Conservation (phyloP, 768 basidiomycete species). For the Auricularia heimuer region DNA sequence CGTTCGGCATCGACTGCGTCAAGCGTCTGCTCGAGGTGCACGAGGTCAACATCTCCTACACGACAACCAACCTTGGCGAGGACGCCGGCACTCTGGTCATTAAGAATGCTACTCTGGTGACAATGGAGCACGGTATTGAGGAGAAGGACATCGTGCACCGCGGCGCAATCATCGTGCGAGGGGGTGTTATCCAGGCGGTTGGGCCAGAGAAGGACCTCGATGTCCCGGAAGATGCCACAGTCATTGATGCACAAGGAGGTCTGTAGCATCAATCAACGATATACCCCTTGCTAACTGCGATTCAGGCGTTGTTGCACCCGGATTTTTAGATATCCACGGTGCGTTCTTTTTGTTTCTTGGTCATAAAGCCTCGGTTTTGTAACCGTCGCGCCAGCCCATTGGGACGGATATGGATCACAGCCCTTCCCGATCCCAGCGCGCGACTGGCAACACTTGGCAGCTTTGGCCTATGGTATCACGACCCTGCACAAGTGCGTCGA, state of each 20-base stretch:
- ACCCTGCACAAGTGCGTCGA: constrained; percentile 59
- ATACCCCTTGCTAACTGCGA: not conserved
- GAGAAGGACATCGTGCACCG: constrained; percentile 40
- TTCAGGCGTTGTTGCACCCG: constrained; percentile 55
- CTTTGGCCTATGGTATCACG: constrained; percentile 68
- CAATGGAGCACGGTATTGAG: constrained; percentile 49
- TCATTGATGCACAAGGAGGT: constrained; percentile 58
- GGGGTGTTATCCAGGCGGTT: constrained; percentile 48
- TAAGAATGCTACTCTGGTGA: constrained; percentile 58
- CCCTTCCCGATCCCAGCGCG: constrained; percentile 37
- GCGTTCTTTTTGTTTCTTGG: not conserved
- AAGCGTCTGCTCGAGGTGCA: constrained; percentile 46
- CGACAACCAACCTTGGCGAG: constrained; percentile 28
- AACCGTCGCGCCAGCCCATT: constrained; percentile 33
- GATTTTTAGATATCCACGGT: constrained; percentile 65
- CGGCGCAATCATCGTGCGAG: constrained; percentile 43
- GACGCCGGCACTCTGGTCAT: constrained; percentile 45
- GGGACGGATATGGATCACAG: constrained; percentile 40
- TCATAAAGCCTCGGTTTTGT: not conserved
- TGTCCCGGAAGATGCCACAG: constrained; percentile 30
- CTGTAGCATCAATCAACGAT: constrained; percentile 9
- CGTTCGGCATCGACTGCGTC: constrained; percentile 56
- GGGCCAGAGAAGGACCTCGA: constrained; percentile 25
- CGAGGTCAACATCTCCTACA: constrained; percentile 48
- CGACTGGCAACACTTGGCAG: constrained; percentile 68